These are phyloP conservation scores for Akanthomyces dipterigenus DNA, from an alignment of 2,329 filamentous ascomycete genomes.

Conservation along the genomic window DNA sequence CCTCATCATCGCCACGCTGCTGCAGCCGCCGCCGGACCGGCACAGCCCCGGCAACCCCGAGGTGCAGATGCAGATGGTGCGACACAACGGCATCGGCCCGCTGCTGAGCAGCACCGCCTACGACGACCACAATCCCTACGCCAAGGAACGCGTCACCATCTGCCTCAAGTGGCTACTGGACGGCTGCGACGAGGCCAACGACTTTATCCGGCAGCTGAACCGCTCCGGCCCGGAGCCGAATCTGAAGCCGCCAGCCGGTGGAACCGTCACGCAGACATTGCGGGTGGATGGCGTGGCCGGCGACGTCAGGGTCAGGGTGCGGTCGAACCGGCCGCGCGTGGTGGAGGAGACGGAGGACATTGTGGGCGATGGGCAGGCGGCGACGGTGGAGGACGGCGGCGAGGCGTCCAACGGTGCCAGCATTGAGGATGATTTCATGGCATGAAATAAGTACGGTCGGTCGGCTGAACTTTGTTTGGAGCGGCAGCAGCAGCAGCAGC, in stretches of 20 bases:
- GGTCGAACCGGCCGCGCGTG: slow-evolving; percentile 23
- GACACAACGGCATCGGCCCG: slow-evolving; percentile 77
- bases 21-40: slow-evolving; percentile 68
- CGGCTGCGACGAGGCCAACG: slow-evolving; percentile 65
- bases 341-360: slow-evolving; percentile 29
- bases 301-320: slow-evolving; percentile 50
- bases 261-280: slow-evolving; percentile 36
- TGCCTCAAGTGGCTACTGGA: slow-evolving; percentile 80
- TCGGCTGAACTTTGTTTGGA: background rate
- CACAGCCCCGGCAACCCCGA: slow-evolving; percentile 58
- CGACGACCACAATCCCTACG: slow-evolving; percentile 90
- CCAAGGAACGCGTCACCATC: slow-evolving; percentile 84
- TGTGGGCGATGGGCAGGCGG: slow-evolving; percentile 35
- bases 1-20: slow-evolving; percentile 78
- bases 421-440: slow-evolving; percentile 41
- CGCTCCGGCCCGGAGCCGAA: slow-evolving; percentile 35
- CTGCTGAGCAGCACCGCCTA: slow-evolving; percentile 85
- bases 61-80: slow-evolving; percentile 83
- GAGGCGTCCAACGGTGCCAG: slow-evolving; percentile 21
- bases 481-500: background rate
- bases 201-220: slow-evolving; percentile 61
- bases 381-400: slow-evolving; percentile 30
- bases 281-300: slow-evolving; percentile 50
- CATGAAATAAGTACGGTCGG: slow-evolving; percentile 17
- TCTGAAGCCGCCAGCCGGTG: slow-evolving; percentile 27